Conservation (phyloP, 2,329 filamentous ascomycete species). For the Botryosphaeria dothidea region DNA sequence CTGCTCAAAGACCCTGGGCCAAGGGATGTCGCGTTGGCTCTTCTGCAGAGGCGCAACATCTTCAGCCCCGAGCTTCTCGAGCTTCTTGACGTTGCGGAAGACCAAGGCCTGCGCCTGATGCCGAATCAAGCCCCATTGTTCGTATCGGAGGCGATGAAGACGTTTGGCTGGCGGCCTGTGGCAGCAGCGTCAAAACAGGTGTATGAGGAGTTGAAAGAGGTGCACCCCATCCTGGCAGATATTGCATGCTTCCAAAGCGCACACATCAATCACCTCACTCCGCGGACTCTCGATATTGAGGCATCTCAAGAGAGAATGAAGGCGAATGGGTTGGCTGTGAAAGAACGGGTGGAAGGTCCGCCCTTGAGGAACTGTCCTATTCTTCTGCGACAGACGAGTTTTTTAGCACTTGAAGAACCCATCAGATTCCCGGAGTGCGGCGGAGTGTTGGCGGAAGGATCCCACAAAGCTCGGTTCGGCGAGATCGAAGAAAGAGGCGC, state of each 20-base stretch:
- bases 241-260: constrained; percentile 43
- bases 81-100: constrained; percentile 40
- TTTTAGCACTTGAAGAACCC: constrained; percentile 52
- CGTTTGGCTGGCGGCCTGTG: constrained; percentile 50
- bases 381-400: constrained; percentile 56
- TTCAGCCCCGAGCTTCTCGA: constrained; percentile 35
- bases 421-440: constrained; percentile 41
- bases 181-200: constrained; percentile 44
- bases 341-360: constrained; percentile 55
- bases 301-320: constrained; percentile 48
- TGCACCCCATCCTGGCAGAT: constrained; percentile 53
- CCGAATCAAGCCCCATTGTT: constrained; percentile 38
- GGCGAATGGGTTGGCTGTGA: constrained; percentile 43
- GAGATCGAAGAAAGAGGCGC: constrained; percentile 57
- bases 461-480: constrained; percentile 54
- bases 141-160: constrained; percentile 46
- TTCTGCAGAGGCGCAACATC: constrained; percentile 43
- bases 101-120: constrained; percentile 29
- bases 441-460: constrained; percentile 32
- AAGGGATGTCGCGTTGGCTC: constrained; percentile 32
- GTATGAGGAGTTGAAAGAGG: constrained; percentile 44
- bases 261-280: constrained; percentile 57
- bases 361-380: constrained; percentile 49
- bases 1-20: constrained; percentile 38
- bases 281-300: constrained; percentile 52